These are phyloP conservation scores for Hawksworthiomyces lignivorus DNA, from an alignment of 2,329 filamentous ascomycete species.

Conservation along the genomic window DNA sequence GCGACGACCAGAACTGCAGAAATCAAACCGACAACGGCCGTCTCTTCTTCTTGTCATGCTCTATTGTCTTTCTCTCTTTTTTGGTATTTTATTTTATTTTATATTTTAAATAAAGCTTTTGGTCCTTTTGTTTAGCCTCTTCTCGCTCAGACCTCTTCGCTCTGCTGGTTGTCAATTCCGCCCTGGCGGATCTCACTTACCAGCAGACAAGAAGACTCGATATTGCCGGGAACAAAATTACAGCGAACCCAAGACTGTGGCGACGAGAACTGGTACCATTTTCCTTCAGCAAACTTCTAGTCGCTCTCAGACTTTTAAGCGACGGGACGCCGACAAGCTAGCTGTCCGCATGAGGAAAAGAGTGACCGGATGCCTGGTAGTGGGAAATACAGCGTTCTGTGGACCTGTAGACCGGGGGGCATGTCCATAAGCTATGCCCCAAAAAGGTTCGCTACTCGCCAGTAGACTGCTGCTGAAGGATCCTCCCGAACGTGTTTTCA, in stretches of 20 bases:
- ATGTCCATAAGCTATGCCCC: conserved; percentile 5
- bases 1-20: too few species aligned
- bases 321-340: background rate
- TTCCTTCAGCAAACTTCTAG: background rate
- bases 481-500: too few species aligned
- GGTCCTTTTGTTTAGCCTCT: background rate
- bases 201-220: background rate
- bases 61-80: too few species aligned
- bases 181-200: conserved; percentile 1
- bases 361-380: too few species aligned
- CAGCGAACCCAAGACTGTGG: conserved; percentile 12
- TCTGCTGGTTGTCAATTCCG: background rate
- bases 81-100: too few species aligned
- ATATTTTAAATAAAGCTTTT: too few species aligned
- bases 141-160: conserved; percentile 2
- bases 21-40: too few species aligned
- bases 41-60: too few species aligned
- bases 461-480: conserved; percentile 1
- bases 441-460: conserved; percentile 7
- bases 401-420: background rate
- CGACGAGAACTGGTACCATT: background rate
- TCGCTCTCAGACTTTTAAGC: conserved; percentile 8
- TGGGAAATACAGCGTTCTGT: too few species aligned
- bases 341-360: conserved; percentile 1
- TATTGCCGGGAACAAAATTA: background rate